Conservation (phyloP, 805 yeast species). For the Jamesozyma lodderae region DNA sequence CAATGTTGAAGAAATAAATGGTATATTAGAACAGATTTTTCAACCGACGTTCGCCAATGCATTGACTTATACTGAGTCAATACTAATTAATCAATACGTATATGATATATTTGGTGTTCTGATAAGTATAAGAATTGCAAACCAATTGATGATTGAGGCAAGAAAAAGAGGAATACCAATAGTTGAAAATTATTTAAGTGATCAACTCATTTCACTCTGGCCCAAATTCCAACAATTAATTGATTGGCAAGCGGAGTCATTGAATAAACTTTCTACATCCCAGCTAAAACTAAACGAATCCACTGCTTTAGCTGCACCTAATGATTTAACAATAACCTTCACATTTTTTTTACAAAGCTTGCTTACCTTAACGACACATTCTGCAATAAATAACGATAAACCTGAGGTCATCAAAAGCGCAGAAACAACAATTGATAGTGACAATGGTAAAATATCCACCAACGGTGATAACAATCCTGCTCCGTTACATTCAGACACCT, state of each 20-base stretch:
- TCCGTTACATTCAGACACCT: conserved; percentile 8
- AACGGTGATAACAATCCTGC: neutral
- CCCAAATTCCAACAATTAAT: conserved; percentile 72
- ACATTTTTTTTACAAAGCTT: conserved; percentile 65
- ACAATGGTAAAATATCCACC: neutral
- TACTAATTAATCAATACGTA: conserved; percentile 27
- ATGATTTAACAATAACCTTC: conserved; percentile 69
- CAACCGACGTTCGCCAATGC: conserved; percentile 45
- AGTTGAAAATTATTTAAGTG: conserved; percentile 55
- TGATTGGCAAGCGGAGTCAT: conserved; percentile 66
- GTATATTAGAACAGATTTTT: conserved; percentile 43
- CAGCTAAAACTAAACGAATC: conserved; percentile 17
- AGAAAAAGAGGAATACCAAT: conserved; percentile 66
- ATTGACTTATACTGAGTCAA: conserved; percentile 38
- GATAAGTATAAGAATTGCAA: conserved; percentile 62
- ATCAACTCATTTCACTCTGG: conserved; percentile 66
- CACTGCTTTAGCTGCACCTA: conserved; percentile 36
- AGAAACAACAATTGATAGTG: neutral
- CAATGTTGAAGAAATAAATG: conserved; percentile 36
- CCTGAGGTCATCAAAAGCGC: neutral
- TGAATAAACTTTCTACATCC: conserved; percentile 42
- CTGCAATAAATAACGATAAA: neutral
- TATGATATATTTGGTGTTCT: conserved; percentile 75
- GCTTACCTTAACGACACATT: conserved; percentile 40
- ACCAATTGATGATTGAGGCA: conserved; percentile 52